Conservation (phyloP, 352 stramenopile genomes). For the Paralagenidium karlingii region DNA sequence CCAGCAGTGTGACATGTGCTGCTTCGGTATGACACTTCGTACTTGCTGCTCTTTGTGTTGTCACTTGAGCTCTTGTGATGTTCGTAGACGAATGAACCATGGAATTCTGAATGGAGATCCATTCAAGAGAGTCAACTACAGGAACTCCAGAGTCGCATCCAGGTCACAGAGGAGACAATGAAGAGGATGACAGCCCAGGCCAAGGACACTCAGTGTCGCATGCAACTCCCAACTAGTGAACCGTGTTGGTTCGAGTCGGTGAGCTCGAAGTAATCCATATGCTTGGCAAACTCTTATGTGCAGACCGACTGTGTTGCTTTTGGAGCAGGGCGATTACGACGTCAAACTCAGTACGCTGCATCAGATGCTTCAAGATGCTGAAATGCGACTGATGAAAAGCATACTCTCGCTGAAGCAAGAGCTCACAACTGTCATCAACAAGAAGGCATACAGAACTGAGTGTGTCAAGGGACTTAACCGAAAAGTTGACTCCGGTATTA, state of each 20-base stretch:
- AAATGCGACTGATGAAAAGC: constrained; percentile 10
- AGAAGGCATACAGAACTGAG: constrained; percentile 16
- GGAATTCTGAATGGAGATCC: too few relatives aligned
- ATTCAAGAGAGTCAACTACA: too few relatives aligned
- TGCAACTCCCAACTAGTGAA: too few relatives aligned
- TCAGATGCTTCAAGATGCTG: constrained; percentile 6
- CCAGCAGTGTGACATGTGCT: too few relatives aligned
- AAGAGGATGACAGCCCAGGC: too few relatives aligned
- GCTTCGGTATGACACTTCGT: too few relatives aligned
- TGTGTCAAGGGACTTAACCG: constrained; percentile 16
- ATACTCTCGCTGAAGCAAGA: constrained; percentile 11
- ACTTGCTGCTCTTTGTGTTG: too few relatives aligned
- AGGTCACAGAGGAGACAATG: too few relatives aligned
- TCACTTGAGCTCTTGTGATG: too few relatives aligned
- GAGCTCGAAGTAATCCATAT: neutral
- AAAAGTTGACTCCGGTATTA: constrained; percentile 27
- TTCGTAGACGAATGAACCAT: too few relatives aligned
- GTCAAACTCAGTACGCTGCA: constrained; percentile 3
- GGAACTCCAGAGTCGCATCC: too few relatives aligned
- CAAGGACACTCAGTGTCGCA: too few relatives aligned
- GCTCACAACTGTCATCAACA: constrained; percentile 5
- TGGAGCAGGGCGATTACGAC: constrained; percentile 3
- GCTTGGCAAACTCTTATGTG: neutral
- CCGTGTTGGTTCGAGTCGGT: neutral
- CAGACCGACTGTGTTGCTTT: neutral